Evolutionary conservation across 352 stramenopile species (phyloP), one percentile per base, ranked within the genome.

Genomic region (Pythium myriotylum): DNA sequence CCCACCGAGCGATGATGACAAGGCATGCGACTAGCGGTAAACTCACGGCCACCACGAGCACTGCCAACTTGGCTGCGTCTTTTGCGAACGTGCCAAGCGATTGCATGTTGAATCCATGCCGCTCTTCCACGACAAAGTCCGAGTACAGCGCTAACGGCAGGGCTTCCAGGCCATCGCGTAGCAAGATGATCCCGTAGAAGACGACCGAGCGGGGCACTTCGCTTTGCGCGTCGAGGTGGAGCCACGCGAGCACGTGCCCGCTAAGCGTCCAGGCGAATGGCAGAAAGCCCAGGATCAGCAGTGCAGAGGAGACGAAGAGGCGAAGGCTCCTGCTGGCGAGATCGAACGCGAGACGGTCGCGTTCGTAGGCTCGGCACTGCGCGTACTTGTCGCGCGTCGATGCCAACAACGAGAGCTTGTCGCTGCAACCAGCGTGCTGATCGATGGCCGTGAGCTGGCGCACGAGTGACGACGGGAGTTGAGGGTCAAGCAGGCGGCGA

Each of bases 21-120:
- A 92, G 50, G 16, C 58, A 72, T 1, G 79, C 77, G 6, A 67
- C 79, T 5, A 92, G 54, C 0, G 82, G 79, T 49, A 74, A 86
- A 1, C 75, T 74, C 24, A 93, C 94, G 7, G 78, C 73, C 26
- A 88, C 70, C 37, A 89, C 89, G 16, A 99, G 71, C 41, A 68
- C 35, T 2, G 98, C 74, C 24, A 77, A 72, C 71, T 99, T 99
- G 60, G 98, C 47, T 65, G 98, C 97, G 77, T 99, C 97, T 17
- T 79, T 85, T 37, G 98, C 72, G 67, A 98, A 99, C 10, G 98
- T 73, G 7, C 73, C 69, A 0, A 96, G 62, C n/a, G 96, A 98
- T 61, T 96, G 88, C 66, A 98, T 99, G 76, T 99, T 99, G 64
- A 99, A 99, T 24, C 96, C 96, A 66, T 99, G 96, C 33, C 94